Percentiles rank a stretch among this genome's conserved stretches.
phyloP scores from a whole-genome alignment of 2,329 filamentous ascomycete species.

The Trichoderma simmonsii region DNA sequence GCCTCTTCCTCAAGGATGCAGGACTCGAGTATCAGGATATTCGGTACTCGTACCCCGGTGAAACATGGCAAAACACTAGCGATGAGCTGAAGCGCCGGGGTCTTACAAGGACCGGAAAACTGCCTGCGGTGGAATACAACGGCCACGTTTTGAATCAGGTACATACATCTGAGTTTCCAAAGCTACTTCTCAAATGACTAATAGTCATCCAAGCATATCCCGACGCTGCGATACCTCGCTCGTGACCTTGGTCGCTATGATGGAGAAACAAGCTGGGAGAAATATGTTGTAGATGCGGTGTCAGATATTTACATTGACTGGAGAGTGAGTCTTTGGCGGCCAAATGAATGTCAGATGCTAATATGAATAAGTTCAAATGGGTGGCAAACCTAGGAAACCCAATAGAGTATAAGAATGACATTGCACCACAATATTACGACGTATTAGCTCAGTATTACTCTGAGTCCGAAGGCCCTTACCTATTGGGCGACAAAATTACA shows the following conservation, averaged over 20 bases:
- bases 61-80: background rate
- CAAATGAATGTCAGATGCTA: background rate
- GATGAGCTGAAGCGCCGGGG: background rate
- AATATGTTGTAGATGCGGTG: constrained; percentile 37
- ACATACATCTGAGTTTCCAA: background rate
- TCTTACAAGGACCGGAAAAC: background rate
- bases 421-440: background rate
- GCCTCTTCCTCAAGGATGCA: background rate
- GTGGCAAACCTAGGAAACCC: constrained; percentile 18
- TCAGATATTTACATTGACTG: constrained; percentile 40
- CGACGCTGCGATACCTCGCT: constrained; percentile 15
- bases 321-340: constrained; percentile 33
- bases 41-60: background rate
- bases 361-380: constrained; percentile 23
- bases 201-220: background rate
- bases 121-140: background rate
- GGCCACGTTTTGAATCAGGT: background rate
- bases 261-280: constrained; percentile 35
- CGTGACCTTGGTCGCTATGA: constrained; percentile 36
- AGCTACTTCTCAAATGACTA: background rate
- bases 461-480: background rate
- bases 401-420: background rate
- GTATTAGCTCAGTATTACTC: background rate
- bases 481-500: background rate
- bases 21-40: background rate